Base-by-base conservation (phyloP, 306 rosid genomes). In the barrel medic (Medicago truncatula) region DNA sequence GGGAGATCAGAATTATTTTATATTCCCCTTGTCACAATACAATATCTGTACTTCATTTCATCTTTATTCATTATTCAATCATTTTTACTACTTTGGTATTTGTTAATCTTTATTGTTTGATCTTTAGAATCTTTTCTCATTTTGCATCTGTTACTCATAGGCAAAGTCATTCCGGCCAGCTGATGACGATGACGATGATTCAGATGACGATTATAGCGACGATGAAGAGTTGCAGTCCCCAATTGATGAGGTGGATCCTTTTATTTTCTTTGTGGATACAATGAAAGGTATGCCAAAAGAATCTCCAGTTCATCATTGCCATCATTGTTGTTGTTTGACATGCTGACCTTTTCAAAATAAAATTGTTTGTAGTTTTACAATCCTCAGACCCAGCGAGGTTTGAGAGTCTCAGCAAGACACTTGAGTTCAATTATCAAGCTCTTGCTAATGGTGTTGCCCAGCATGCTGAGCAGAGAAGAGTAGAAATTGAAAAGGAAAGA, bases 201-300 rank as follows among this genome's bases (percentile, higher is more conserved):
- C 97, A 0, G 99, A 92, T 67, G 98, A 96, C 34, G 98, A 90
- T 71, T 96, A 78, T 65, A 92, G 96, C 69, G 99, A 96, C 47
- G 98, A 96, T 62, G 99, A 96, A 82, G 99, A 90, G 87, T 85
- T 92, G 86, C 99, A 96, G 77, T 96, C 99, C 9, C 99, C 99
- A 49, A 88, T 96, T 62, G 99, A 96, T 25, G 99, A 96, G 20
- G 93, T 96, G 80, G 99, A 96, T 87, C 99, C 99, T 56, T 96
- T 96, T 79, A 70, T 96, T 74, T 81, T 90, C 85, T 96, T 96
- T 77, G 96, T 92, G 46, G 98, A 96, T 81, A 81, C 92, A 50
- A 58, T 96, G 56, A 96, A 92, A 82, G 92, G 99, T 92, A 83
- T 56, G 80, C 34, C 44, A 11, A 10, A 21, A 50, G 57, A 36